Conservation (phyloP, 1,139 yeast genomes). For the Lodderomyces parapsilosis region DNA sequence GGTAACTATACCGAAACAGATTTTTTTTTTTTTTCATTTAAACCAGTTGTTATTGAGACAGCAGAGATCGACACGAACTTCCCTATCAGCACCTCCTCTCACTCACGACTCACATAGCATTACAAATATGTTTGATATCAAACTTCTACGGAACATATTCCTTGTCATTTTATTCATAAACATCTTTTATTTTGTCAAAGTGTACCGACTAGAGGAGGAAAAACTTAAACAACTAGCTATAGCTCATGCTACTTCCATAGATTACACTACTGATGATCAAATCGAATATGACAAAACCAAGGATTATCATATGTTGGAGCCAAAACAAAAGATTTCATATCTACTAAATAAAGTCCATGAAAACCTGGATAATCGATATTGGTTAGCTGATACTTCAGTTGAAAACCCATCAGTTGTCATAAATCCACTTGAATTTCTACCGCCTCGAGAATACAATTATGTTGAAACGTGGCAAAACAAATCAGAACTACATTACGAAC, state of each 20-base stretch:
- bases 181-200: constrained; percentile 22
- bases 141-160: constrained; percentile 21
- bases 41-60: too few species aligned
- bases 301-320: constrained; percentile 19
- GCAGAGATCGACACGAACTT: too few species aligned
- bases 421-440: constrained; percentile 21
- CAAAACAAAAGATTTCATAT: constrained; percentile 24
- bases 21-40: too few species aligned
- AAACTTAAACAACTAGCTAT: constrained; percentile 20
- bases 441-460: constrained; percentile 14
- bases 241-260: constrained; percentile 18
- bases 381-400: constrained; percentile 28
- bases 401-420: constrained; percentile 22
- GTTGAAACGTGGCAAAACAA: constrained; percentile 15
- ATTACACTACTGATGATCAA: constrained; percentile 24
- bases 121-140: constrained; percentile 18
- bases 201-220: constrained; percentile 21
- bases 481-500: constrained; percentile 23
- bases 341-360: constrained; percentile 23
- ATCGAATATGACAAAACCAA: constrained; percentile 16
- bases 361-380: constrained; percentile 24
- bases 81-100: too few species aligned
- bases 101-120: not conserved
- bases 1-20: too few species aligned
- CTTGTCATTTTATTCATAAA: constrained; percentile 23